Base-by-base conservation (phyloP, 495 filamentous ascomycete species). In the Talaromyces wortmannii region DNA sequence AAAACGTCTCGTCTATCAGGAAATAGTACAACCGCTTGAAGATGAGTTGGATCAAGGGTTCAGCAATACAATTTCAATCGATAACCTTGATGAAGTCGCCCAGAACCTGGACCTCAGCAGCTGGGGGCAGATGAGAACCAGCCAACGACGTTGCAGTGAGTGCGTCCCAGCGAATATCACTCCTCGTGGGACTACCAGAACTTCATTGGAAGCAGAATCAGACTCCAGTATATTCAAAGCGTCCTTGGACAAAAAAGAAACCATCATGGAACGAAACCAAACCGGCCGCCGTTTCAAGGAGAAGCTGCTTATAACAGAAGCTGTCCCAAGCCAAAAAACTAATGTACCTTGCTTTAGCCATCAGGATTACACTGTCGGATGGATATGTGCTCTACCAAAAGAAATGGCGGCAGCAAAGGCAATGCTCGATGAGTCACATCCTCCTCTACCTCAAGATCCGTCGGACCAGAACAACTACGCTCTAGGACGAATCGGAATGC, bases 291-390 rank as follows among this genome's bases (percentile, higher is more conserved):
- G 10, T 8, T 2, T 17, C 23, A 8, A 15, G 3, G 6, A 48
- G 45, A 48, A 48, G 16, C 15, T 48, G 10, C 8, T 11, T 15
- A 17, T 8, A 48, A 48, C 16, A 8, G 8, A 11, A 48, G 6
- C 8, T 48, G 8, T 11, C 2, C 15, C 45, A 18, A 18, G 23
- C 15, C 36, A 40, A 40, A 5, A 1, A 13, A 10, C 36, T 10
- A 8, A 10, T 30, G 3, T 48, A 15, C 15, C 8, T 30, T 17
- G 8, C 15, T 16, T 48, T 11, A 53, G 16, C 51, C 55, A 61
- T 31, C 12, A 66, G 48, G 63, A 67, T 15, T 82, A 79, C 55
- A 76, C 65, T 0, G 64, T 82, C 2, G 78, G 72, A 48, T 78
- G 74, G 72, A 70, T 82, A 42, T 78, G 69, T 57, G 71, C 75